Evolutionary conservation across 345 rosid genomes (phyloP).

Genomic region (Noccaea caerulescens): DNA sequence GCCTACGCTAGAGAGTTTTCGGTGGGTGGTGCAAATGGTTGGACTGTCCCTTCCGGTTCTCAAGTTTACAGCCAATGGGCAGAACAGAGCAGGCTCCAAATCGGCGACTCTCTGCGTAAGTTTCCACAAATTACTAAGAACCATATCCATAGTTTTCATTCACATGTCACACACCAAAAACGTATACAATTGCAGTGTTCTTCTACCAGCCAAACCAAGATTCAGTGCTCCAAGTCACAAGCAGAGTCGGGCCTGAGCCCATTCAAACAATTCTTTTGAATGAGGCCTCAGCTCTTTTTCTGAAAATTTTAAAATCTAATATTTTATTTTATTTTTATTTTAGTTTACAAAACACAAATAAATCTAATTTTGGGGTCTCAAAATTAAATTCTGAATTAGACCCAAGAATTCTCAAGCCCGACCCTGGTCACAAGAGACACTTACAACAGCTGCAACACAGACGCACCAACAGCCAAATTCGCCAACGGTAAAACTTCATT

Average conservation of each 20-base stretch:
- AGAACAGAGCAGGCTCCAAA: conserved; percentile 66
- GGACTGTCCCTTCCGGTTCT: conserved; percentile 59
- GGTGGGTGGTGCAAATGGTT: conserved; percentile 66
- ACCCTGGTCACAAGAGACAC: conserved; percentile 41
- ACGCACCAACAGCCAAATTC: conserved; percentile 45
- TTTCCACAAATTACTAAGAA: background rate
- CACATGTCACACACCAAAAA: background rate
- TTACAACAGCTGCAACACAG: conserved; percentile 63
- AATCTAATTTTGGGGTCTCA: too few relatives aligned
- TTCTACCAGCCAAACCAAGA: conserved; percentile 57
- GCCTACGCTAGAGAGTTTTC: conserved; percentile 60
- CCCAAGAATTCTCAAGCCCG: too few relatives aligned
- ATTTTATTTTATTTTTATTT: too few relatives aligned
- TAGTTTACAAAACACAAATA: too few relatives aligned
- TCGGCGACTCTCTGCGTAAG: conserved; percentile 80
- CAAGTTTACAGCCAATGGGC: conserved; percentile 70
- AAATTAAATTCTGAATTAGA: too few relatives aligned
- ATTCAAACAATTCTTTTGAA: too few relatives aligned
- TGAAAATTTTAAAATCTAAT: too few relatives aligned
- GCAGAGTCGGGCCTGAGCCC: too few relatives aligned
- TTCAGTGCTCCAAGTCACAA: conserved; percentile 77
- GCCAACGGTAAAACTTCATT: conserved; percentile 61
- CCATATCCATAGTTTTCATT: background rate
- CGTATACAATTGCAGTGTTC: conserved; percentile 56
- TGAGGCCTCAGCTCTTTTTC: too few relatives aligned